Evolutionary conservation across 805 yeast genomes (phyloP).

Genomic region (Suhomyces prunicola): DNA sequence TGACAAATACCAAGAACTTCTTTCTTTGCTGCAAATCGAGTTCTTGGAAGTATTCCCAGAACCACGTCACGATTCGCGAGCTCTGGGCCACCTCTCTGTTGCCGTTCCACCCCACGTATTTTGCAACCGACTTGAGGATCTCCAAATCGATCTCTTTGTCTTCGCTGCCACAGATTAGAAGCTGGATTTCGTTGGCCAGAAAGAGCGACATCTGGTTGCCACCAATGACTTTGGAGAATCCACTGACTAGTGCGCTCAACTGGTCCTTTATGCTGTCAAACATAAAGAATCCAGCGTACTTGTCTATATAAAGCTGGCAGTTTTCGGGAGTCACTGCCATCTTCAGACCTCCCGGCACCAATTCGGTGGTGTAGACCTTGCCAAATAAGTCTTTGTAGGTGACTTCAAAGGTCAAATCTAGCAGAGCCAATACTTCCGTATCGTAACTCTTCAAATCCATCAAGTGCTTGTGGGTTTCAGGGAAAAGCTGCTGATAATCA

Average conservation of each 20-base stretch:
- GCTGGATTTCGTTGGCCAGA: slow-evolving; percentile 76
- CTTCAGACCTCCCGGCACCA: slow-evolving; percentile 57
- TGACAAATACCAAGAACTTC: slow-evolving; percentile 68
- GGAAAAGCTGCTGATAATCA: slow-evolving; percentile 69
- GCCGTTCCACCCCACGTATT: slow-evolving; percentile 62
- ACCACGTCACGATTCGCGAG: slow-evolving; percentile 62
- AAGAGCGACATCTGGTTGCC: slow-evolving; percentile 80
- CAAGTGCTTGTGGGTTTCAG: slow-evolving; percentile 50
- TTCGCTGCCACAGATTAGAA: slow-evolving; percentile 72
- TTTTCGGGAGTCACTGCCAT: slow-evolving; percentile 58
- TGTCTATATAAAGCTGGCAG: slow-evolving; percentile 56
- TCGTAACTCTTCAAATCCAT: slow-evolving; percentile 24
- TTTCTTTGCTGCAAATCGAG: slow-evolving; percentile 50
- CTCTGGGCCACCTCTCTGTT: slow-evolving; percentile 32
- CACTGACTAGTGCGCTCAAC: slow-evolving; percentile 58
- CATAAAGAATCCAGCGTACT: slow-evolving; percentile 60
- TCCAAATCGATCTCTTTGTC: slow-evolving; percentile 64
- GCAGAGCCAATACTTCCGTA: slow-evolving; percentile 34
- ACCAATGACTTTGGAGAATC: slow-evolving; percentile 74
- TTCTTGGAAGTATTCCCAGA: slow-evolving; percentile 73
- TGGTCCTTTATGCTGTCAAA: slow-evolving; percentile 51
- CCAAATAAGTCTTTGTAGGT: slow-evolving; percentile 52
- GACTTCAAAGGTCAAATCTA: slow-evolving; percentile 60
- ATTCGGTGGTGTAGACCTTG: slow-evolving; percentile 40
- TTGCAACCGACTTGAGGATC: slow-evolving; percentile 67